phyloP scores from a whole-genome alignment of 2,329 filamentous ascomycete genomes.

The Diplocarpon rosae region DNA sequence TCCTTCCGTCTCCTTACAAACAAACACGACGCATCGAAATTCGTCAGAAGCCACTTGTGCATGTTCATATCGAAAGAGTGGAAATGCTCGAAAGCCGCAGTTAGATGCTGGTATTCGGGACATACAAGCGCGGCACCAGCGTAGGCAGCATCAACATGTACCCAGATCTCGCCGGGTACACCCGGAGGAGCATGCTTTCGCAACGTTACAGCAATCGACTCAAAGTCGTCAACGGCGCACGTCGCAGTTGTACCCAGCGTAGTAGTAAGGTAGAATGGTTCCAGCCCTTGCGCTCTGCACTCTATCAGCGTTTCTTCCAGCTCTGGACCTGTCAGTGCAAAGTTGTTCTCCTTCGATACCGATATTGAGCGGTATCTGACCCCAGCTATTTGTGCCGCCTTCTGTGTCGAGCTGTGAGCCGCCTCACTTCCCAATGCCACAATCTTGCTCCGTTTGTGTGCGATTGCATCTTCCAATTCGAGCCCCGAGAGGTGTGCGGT shows the following conservation, averaged over 20 bases:
- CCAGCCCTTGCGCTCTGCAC: constrained; percentile 56
- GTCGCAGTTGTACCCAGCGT: constrained; percentile 82
- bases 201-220: constrained; percentile 25
- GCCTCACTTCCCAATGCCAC: constrained; percentile 74
- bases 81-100: constrained; percentile 51
- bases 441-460: constrained; percentile 54
- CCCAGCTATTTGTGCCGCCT: constrained; percentile 76
- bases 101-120: constrained; percentile 66
- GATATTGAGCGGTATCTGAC: constrained; percentile 67
- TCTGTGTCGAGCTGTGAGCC: constrained; percentile 75
- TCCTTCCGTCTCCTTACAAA: constrained; percentile 66
- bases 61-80: constrained; percentile 93
- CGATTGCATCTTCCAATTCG: constrained; percentile 59
- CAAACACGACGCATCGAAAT: constrained; percentile 77
- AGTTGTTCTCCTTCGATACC: constrained; percentile 50
- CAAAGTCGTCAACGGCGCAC: constrained; percentile 77
- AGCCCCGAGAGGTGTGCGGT: constrained; percentile 39
- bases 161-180: constrained; percentile 55
- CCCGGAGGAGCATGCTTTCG: constrained; percentile 30
- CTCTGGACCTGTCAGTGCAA: constrained; percentile 55
- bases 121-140: constrained; percentile 76
- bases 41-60: constrained; percentile 94
- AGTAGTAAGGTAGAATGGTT: constrained; percentile 78
- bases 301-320: constrained; percentile 52
- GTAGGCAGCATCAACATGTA: constrained; percentile 90